Conservation (phyloP, 257 asterid genomes). For the Salvia miltiorrhiza region DNA sequence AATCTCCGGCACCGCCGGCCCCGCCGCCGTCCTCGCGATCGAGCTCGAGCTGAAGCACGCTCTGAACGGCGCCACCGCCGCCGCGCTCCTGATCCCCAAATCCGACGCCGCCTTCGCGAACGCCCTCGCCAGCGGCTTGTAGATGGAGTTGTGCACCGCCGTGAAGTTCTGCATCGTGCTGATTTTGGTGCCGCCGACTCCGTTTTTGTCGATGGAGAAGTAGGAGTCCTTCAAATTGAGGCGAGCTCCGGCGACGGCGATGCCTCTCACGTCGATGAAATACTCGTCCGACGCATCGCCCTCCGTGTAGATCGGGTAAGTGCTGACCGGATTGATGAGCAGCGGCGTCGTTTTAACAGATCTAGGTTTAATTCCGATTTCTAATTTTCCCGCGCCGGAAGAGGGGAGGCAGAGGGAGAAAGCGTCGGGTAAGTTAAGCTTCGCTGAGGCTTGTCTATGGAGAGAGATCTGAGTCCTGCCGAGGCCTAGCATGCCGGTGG, state of each 20-base stretch:
- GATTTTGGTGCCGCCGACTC: constrained; percentile 61
- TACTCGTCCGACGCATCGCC: constrained; percentile 50
- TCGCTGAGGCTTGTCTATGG: constrained; percentile 30
- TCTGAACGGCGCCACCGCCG: constrained; percentile 43
- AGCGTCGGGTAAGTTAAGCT: constrained; percentile 12
- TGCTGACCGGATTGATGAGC: constrained; percentile 31
- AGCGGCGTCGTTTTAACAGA: constrained; percentile 28
- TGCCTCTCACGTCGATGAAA: constrained; percentile 40
- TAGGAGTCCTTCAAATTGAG: constrained; percentile 28
- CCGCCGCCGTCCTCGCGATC: constrained; percentile 30
- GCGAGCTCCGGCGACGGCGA: constrained; percentile 32
- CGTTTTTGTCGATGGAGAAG: constrained; percentile 29
- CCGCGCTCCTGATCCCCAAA: constrained; percentile 37
- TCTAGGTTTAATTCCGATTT: constrained; percentile 17
- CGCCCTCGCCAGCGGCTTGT: constrained; percentile 40
- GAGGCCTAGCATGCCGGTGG: constrained; percentile 37
- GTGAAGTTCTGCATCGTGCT: constrained; percentile 45
- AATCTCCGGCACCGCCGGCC: constrained; percentile 39
- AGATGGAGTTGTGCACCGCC: constrained; percentile 36
- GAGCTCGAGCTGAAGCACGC: constrained; percentile 43
- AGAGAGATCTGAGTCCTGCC: constrained; percentile 24
- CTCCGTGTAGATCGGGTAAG: neutral
- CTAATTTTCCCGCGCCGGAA: constrained; percentile 29
- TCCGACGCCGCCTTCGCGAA: constrained; percentile 34
- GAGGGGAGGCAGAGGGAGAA: constrained; percentile 43